Base-by-base conservation (phyloP, 257 asterid genomes). In the Misopates orontium region DNA sequence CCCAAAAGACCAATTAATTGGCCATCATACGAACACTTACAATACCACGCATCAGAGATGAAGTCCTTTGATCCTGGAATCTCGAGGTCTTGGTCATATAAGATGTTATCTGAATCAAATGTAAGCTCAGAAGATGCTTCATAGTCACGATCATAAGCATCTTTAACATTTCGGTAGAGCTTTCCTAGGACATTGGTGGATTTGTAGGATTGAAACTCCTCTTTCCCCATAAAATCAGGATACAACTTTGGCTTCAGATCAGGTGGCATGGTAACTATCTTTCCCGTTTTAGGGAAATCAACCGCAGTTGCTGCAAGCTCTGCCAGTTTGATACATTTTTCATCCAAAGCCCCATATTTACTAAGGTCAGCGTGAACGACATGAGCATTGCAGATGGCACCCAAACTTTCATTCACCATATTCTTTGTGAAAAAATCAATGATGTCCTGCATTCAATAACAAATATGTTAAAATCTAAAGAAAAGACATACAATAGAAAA, bases 281-380 rank as follows among this genome's bases (percentile, higher is more conserved):
- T 85, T 44, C 96, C 99, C 5, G 97, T 94, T 82, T 94, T 94
- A 1, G 96, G 97, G 73, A 88, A 94, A 74, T 94, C 99, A 56
- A 94, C 96, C 0, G 96, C 99, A 24, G 80, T 76, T 0, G 97
- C 96, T 23, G 99, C 99, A 21, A 94, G 89, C 83, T 90, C 96
- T 23, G 99, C 97, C 77, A 94, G 64, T 71, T 80, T 85, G 54
- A 73, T 73, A 79, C 99, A 94, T 71, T 88, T 94, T 67, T 90
- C 85, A 19, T 94, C 99, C 83, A 83, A 39, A 16, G 99, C 99
- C 16, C 99, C 99, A 41, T 45, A 16, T 42, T 78, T 87, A 63
- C 99, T 85, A 13, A 75, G 72, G 70, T 94, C 99, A 5, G 99
- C 92, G 50, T 90, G 96, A 68, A 94, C 99, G 52, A 94, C 99